These are phyloP conservation scores for Miamiensis avidus DNA, from an alignment of 169 alveolate genomes.

Conservation along the genomic window DNA sequence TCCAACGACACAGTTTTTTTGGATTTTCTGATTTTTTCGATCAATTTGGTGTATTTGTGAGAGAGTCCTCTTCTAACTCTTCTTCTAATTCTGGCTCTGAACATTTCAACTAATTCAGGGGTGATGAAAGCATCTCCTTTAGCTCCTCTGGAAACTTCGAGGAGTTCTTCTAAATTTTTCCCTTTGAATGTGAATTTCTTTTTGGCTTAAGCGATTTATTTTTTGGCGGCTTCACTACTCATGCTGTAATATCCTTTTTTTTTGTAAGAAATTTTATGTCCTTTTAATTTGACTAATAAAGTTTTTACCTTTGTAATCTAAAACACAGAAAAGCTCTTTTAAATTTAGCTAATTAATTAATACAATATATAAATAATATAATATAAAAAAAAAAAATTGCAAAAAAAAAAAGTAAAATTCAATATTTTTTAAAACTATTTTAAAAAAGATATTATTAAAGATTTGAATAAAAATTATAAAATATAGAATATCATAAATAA, in stretches of 20 bases:
- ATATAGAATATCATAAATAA: too few relatives aligned
- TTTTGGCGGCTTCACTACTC: background rate
- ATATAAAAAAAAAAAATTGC: too few relatives aligned
- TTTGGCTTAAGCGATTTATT: background rate
- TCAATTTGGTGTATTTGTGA: conserved; percentile 65
- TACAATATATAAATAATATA: too few relatives aligned
- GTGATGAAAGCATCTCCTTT: conserved; percentile 11
- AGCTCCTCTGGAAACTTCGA: background rate
- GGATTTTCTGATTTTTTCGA: conserved; percentile 66
- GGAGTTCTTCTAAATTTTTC: conserved; percentile 18
- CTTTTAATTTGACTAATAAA: too few relatives aligned
- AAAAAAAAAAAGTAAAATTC: too few relatives aligned
- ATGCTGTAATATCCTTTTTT: background rate
- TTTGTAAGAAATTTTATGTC: too few relatives aligned
- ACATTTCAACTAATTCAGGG: conserved; percentile 57
- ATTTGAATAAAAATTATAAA: too few relatives aligned
- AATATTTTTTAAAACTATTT: too few relatives aligned
- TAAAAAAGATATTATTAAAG: too few relatives aligned
- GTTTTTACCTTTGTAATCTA: too few relatives aligned
- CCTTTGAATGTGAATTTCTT: conserved; percentile 30
- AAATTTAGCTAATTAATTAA: too few relatives aligned
- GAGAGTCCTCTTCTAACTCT: conserved; percentile 69
- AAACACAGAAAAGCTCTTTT: too few relatives aligned
- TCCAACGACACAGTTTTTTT: conserved; percentile 65
- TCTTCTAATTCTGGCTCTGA: conserved; percentile 74